Conservation (phyloP, 1,139 yeast species). For the Saccharomyces hybrid region DNA sequence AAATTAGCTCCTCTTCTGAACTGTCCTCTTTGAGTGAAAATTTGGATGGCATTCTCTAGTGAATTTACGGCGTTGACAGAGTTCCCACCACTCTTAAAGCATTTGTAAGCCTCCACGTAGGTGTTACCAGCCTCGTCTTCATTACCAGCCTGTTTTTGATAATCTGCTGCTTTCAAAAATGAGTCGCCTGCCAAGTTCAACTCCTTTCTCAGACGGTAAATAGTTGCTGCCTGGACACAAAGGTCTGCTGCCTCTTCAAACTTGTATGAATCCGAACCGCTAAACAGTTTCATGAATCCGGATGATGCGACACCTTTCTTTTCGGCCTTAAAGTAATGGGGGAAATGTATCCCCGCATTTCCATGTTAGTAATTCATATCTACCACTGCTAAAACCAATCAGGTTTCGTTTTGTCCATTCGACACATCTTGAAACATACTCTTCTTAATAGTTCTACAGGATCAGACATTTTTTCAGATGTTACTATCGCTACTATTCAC, state of each 20-base stretch:
- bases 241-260: conserved; percentile 89
- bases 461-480: conserved; percentile 17
- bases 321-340: conserved; percentile 44
- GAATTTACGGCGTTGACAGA: conserved; percentile 77
- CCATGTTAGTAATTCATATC: conserved; percentile 4
- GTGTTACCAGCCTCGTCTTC: conserved; percentile 91
- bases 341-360: neutral
- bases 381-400: neutral
- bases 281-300: conserved; percentile 64
- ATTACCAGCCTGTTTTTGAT: conserved; percentile 65
- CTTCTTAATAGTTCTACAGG: conserved; percentile 22
- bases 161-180: conserved; percentile 77
- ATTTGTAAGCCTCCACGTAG: conserved; percentile 83
- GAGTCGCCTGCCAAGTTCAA: conserved; percentile 66
- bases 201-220: conserved; percentile 69
- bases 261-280: conserved; percentile 52
- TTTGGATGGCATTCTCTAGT: conserved; percentile 66
- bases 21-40: conserved; percentile 85
- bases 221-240: conserved; percentile 84
- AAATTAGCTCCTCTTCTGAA: conserved; percentile 94
- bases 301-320: conserved; percentile 62
- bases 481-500: neutral
- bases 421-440: conserved; percentile 8
- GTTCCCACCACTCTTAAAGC: conserved; percentile 60
- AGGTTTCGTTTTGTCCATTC: neutral